Evolutionary conservation across 768 basidiomycete species (phyloP), one percentile per base, ranked within the genome.

Genomic region (Tricholoma bakamatsutake): DNA sequence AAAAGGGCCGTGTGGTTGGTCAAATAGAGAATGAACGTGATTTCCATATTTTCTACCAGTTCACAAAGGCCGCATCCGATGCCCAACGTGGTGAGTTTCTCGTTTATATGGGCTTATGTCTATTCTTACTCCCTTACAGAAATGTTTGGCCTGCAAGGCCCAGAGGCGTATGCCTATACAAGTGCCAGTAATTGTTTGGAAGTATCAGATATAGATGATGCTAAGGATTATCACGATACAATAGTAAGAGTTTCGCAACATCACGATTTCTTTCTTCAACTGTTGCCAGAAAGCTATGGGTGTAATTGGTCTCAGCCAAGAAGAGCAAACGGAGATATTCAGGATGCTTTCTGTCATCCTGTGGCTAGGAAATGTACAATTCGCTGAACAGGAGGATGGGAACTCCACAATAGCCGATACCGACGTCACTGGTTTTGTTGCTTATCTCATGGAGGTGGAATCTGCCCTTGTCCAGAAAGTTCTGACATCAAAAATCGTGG

Each of bases 41-140:
- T 69, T 98, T 98, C 71, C 97, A 99, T 66, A 95, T 99, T 58
- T 98, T 99, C 77, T 99, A 98, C 70, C 97, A 99, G 67, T 97
- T 98, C 70, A 98, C 97, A 27, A 99, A 98, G 68, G 93, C 86
- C 5, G 96, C 97, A 4, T 84, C 89, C 6, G 79, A 86, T 47
- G 90, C 87, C 46, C 93, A 98, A 69, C 83, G 93, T 69, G 93
- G 94, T 91, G 64, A 55, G 80, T 67, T 17, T 27, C 18, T 24
- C 50, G n/a, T 33, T 51, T 5, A 42, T 24, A 6, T 51, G 33
- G 2, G 11, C 17, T 49, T 48, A 45, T 40, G 55, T 27, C 57
- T 57, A 69, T 35, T 61, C 43, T 43, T 28, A 62, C 39, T 48
- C 27, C 17, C 53, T 52, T 61, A 2, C 70, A 96, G 97, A 98